phyloP scores from a whole-genome alignment of 805 yeast genomes.

The Metschnikowia shivogae region DNA sequence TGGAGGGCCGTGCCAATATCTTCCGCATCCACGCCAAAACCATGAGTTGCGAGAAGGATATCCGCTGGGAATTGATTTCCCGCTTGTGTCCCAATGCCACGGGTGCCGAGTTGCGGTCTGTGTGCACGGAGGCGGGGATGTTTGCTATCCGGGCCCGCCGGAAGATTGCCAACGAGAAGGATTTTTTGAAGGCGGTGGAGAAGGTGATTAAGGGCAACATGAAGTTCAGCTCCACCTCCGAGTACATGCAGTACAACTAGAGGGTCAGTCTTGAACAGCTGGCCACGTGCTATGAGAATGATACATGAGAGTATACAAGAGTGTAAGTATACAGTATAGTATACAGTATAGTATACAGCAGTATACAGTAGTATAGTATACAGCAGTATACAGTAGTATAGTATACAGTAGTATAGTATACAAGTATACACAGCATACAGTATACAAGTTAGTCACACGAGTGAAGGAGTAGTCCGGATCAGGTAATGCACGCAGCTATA shows the following conservation, averaged over 20 bases:
- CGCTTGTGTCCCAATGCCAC: slow-evolving; percentile 97
- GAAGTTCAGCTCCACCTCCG: slow-evolving; percentile 95
- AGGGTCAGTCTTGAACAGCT: not conserved
- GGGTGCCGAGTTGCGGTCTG: slow-evolving; percentile 98
- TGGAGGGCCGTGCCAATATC: slow-evolving; percentile 97
- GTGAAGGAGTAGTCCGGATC: no score
- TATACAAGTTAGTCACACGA: no score
- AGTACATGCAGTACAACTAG: slow-evolving; percentile 97
- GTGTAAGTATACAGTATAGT: no score
- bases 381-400: no score
- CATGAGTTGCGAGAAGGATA: slow-evolving; percentile 96
- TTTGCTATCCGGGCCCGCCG: slow-evolving; percentile 98
- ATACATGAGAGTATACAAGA: no score
- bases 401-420: no score
- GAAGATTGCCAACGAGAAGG: slow-evolving; percentile 97
- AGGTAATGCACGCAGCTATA: no score
- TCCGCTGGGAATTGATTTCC: slow-evolving; percentile 97
- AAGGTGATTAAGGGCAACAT: slow-evolving; percentile 98
- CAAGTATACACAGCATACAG: no score
- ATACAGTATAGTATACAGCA: no score
- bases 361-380: no score
- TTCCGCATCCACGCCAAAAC: slow-evolving; percentile 96
- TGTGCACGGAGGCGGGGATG: slow-evolving; percentile 99
- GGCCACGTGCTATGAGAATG: no score
- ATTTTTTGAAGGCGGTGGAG: slow-evolving; percentile 94